A percentile compares a stretch with the other conserved stretches of the same genome.
Conservation (phyloP, 2,329 filamentous ascomycete species). For the Epichloe bromicola region DNA sequence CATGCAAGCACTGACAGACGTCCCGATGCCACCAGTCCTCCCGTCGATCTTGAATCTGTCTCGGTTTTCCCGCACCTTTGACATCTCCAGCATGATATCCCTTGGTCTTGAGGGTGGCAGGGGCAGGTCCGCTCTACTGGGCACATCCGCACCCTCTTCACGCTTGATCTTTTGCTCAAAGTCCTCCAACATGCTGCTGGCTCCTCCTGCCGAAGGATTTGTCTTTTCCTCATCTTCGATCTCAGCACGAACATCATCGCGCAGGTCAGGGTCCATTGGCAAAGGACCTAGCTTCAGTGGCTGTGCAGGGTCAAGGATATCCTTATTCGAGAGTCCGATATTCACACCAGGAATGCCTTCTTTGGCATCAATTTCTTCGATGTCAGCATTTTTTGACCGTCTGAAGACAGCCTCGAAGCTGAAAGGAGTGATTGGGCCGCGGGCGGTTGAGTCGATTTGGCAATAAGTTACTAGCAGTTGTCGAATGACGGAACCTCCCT, state of each 20-base stretch:
- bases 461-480: constrained; percentile 54
- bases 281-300: constrained; percentile 66
- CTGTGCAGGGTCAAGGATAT: constrained; percentile 42
- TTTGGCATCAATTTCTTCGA: constrained; percentile 49
- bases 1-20: constrained; percentile 83
- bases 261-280: constrained; percentile 70
- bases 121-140: constrained; percentile 65
- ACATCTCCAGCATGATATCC: constrained; percentile 88
- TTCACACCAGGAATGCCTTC: constrained; percentile 53
- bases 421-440: constrained; percentile 50
- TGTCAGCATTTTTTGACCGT: constrained; percentile 44
- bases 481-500: constrained; percentile 66
- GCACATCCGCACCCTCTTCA: constrained; percentile 77
- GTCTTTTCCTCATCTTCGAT: constrained; percentile 75
- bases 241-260: constrained; percentile 76
- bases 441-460: constrained; percentile 42
- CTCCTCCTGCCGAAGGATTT: constrained; percentile 57
- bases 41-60: constrained; percentile 83
- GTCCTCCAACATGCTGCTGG: constrained; percentile 66
- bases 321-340: constrained; percentile 47
- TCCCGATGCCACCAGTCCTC: constrained; percentile 69
- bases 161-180: constrained; percentile 82
- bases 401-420: constrained; percentile 49
- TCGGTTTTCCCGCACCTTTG: constrained; percentile 83
- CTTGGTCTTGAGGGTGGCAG: constrained; percentile 77